Evolutionary conservation across 75 land plant species (phyloP), one percentile per base, ranked within the genome.

Genomic region (Ceratopteris richardii): DNA sequence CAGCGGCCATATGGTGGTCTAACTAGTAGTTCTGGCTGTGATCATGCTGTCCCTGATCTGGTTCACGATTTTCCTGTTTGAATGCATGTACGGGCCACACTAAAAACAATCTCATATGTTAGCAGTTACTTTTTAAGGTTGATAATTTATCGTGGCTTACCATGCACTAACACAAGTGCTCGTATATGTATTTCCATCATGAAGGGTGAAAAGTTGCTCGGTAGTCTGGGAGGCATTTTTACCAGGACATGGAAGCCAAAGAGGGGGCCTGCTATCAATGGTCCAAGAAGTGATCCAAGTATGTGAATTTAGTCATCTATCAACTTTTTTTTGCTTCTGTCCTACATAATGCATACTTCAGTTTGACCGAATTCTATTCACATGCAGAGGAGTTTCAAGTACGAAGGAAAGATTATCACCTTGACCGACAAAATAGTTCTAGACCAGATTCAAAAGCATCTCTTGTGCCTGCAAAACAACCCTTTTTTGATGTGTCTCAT

Each of bases 181-280:
- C n/a, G n/a, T n/a, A n/a, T n/a, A n/a, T n/a, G n/a, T n/a, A n/a
- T n/a, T n/a, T n/a, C n/a, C n/a, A n/a, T n/a, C n/a, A n/a, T 59
- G 60, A 73, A 93, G 98, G 96, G 96, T 18, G 98, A 94, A 73
- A 94, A 94, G 72, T 85, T 94, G 23, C 54, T 94, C 54, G 91
- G 96, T 44, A 94, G 79, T 57, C 73, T 94, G 20, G 98, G 98
- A 27, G 96, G 98, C 10, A 71, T 94, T 13, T 94, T 94, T 60
- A 86, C 96, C 2, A 94, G 69, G 63, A 79, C 78, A 23, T 94
- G 98, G 98, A 94, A 94, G 70, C 91, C 98, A 5, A 83, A 81
- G 70, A 94, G 80, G 72, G 60, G 37, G 40, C 83, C 79, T 28
- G 52, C 67, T 41, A 82, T 89, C 9, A 72, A 29, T 2, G 95